Conservation (phyloP, 1,139 yeast species). For the Suhomyces maxii region DNA sequence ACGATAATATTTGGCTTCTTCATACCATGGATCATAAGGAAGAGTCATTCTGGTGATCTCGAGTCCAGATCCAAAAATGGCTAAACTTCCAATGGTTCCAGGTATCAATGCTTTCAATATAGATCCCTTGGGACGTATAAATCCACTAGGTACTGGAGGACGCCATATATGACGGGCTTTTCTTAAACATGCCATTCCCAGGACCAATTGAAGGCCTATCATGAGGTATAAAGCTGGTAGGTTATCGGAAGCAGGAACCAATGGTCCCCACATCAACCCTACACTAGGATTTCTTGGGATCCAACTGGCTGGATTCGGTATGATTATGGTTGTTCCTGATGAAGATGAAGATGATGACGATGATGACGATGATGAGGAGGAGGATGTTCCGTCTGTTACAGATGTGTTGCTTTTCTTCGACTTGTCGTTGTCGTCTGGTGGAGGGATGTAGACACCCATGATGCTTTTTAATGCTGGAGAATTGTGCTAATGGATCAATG, state of each 20-base stretch:
- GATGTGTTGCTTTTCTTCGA: not conserved
- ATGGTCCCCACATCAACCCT: slow-evolving; percentile 64
- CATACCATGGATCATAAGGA: slow-evolving; percentile 66
- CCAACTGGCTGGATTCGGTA: slow-evolving; percentile 25
- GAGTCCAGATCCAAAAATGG: slow-evolving; percentile 41
- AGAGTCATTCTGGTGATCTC: slow-evolving; percentile 50
- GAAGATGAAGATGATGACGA: slow-evolving; percentile 9
- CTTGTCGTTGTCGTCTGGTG: slow-evolving; percentile 20
- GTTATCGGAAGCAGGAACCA: slow-evolving; percentile 65
- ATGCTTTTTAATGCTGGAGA: no score
- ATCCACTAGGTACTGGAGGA: slow-evolving; percentile 16
- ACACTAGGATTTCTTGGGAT: slow-evolving; percentile 51
- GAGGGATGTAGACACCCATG: slow-evolving; percentile 22
- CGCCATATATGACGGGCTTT: slow-evolving; percentile 20
- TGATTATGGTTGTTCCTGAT: slow-evolving; percentile 17
- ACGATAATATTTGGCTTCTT: slow-evolving; percentile 54
- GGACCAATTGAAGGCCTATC: slow-evolving; percentile 46
- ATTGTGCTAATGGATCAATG: no score
- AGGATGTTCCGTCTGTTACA: not conserved
- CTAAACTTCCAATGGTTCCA: slow-evolving; percentile 22
- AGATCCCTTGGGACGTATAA: slow-evolving; percentile 8
- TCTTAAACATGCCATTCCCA: slow-evolving; percentile 39
- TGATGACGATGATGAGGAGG: not conserved
- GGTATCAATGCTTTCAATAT: slow-evolving; percentile 14
- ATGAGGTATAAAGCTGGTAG: slow-evolving; percentile 47